These are phyloP conservation scores for Albugo candida DNA, from an alignment of 352 stramenopile species.

Conservation along the genomic window DNA sequence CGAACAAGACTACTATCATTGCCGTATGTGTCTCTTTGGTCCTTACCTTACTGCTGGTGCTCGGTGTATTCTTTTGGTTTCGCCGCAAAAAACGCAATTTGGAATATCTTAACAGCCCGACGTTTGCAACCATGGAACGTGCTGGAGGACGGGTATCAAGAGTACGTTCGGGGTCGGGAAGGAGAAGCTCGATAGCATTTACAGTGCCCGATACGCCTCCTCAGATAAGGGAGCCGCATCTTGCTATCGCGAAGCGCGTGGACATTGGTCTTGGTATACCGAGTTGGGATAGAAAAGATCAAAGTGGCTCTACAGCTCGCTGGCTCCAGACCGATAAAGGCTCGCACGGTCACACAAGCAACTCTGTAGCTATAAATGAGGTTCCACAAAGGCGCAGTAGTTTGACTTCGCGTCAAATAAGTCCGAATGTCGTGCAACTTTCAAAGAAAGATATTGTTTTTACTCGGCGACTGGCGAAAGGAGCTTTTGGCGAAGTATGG, in stretches of 20 bases:
- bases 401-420: conserved; percentile 10
- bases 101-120: neutral
- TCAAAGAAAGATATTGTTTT: conserved; percentile 48
- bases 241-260: neutral
- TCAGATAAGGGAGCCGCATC: conserved; percentile 9
- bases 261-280: too few relatives aligned
- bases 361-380: neutral
- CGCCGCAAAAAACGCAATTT: conserved; percentile 19
- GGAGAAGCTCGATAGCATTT: neutral
- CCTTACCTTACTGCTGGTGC: conserved; percentile 21
- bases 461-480: conserved; percentile 60
- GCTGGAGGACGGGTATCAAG: neutral
- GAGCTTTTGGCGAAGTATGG: conserved; percentile 67
- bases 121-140: conserved; percentile 4
- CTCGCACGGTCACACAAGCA: neutral
- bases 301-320: conserved; percentile 8
- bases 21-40: conserved; percentile 25
- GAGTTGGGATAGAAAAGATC: conserved; percentile 12
- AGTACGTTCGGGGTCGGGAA: conserved; percentile 3
- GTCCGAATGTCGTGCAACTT: conserved; percentile 31
- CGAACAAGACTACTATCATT: conserved; percentile 28
- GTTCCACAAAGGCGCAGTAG: conserved; percentile 8
- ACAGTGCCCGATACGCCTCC: conserved; percentile 1
- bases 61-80: conserved; percentile 28
- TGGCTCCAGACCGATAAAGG: neutral